Conservation (phyloP, 805 yeast species). For the Wickerhamiella occidentalis region DNA sequence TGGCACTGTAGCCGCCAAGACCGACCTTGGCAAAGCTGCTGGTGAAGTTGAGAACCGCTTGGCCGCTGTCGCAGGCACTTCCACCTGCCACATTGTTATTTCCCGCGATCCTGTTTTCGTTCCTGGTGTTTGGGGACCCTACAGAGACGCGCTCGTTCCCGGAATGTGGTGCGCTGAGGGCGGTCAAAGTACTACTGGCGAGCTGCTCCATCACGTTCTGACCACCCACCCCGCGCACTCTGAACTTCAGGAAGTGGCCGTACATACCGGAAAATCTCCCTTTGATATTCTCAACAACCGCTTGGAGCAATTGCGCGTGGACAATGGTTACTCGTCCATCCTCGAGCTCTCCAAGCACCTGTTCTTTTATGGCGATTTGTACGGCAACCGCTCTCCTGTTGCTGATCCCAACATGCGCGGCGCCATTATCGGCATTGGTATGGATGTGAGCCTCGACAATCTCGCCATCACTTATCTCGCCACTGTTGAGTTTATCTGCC, state of each 20-base stretch:
- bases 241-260: slow-evolving; percentile 56
- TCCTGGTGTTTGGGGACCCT: slow-evolving; percentile 98
- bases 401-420: slow-evolving; percentile 94
- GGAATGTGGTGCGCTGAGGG: slow-evolving; percentile 95
- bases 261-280: slow-evolving; percentile 47
- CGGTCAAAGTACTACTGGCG: slow-evolving; percentile 98
- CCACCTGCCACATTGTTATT: slow-evolving; percentile 90
- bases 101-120: slow-evolving; percentile 79
- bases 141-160: slow-evolving; percentile 82
- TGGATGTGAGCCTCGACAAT: slow-evolving; percentile 78
- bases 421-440: slow-evolving; percentile 78
- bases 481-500: slow-evolving; percentile 95
- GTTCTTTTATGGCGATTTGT: slow-evolving; percentile 91
- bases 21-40: slow-evolving; percentile 29
- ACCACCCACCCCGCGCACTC: slow-evolving; percentile 79
- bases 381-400: slow-evolving; percentile 95
- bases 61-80: slow-evolving; percentile 98
- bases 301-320: slow-evolving; percentile 52
- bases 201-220: slow-evolving; percentile 75
- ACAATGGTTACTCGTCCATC: slow-evolving; percentile 52
- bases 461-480: slow-evolving; percentile 78
- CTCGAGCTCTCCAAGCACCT: slow-evolving; percentile 71
- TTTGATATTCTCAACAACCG: slow-evolving; percentile 73
- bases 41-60: slow-evolving; percentile 58
- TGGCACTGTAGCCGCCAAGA: slow-evolving; percentile 91